Base-by-base conservation (phyloP, 2,329 filamentous ascomycete species). In the Pseudopithomyces maydicus region DNA sequence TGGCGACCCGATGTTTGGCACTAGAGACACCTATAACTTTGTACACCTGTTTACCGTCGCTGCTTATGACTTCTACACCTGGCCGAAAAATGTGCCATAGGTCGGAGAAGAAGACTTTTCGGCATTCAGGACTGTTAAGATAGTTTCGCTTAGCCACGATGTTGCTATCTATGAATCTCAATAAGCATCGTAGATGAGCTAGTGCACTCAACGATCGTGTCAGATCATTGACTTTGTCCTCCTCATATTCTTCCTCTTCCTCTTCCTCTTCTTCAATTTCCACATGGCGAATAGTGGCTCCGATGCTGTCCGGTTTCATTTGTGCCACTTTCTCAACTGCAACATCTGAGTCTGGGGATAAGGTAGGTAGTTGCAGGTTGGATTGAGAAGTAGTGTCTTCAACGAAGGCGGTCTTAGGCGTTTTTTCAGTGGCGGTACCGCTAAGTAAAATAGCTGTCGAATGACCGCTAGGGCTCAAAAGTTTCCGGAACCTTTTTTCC, bases 71-170 rank as follows among this genome's bases (percentile, higher is more conserved):
- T 32, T 61, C 54, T 1, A 39, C 45, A 0, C 69, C 68, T 0
- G 65, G 66, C 4, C 54, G 44, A 39, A 70, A 71, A 2, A 72
- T 51, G 32, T 65, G 57, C 65, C 68, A 72, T 1, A 71, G 45
- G 33, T 72, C 68, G 1, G 56, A 46, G 23, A 68, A 71, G 10
- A 52, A 60, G 11, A 49, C 39, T 43, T 55, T 55, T 17, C 52
- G 43, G 23, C 52, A 55, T 23, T 49, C 2, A 14, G 45, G 43
- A 11, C 36, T 36, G 23, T 55, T 26, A n/a, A 55, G 35, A 23
- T 55, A 49, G 17, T 33, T 29, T 23, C 46, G 26, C 15, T 55
- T 47, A 29, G 33, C 26, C 26, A 14, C 33, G n/a, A 45, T 10
- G 14, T 3, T 51, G 6, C 29, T 3, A n/a, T 55, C 53, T 3